phyloP scores from a whole-genome alignment of 176 grass and related monocot genomes.

The Phyllostachys edulis region DNA sequence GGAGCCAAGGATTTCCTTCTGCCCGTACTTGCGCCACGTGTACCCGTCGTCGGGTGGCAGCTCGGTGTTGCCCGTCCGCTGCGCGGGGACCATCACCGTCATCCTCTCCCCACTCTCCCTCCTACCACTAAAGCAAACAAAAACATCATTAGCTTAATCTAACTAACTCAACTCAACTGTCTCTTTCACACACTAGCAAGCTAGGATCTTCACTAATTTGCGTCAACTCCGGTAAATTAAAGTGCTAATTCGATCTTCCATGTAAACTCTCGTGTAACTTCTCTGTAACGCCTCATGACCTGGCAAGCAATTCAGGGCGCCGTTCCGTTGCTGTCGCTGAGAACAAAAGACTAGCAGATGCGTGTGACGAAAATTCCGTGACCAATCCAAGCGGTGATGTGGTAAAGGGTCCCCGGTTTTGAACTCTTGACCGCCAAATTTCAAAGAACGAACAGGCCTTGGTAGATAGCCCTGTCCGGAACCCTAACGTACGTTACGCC shows the following conservation, averaged over 20 bases:
- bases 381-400: slow-evolving; percentile 27
- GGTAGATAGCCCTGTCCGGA: background rate
- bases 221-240: too few species aligned
- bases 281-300: background rate
- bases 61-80: slow-evolving; percentile 61
- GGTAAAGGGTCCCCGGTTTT: slow-evolving; percentile 44
- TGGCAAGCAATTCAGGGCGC: background rate
- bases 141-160: background rate
- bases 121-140: slow-evolving; percentile 10
- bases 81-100: slow-evolving; percentile 40
- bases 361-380: slow-evolving; percentile 46
- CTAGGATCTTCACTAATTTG: too few species aligned
- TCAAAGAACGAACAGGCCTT: background rate
- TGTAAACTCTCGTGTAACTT: slow-evolving; percentile 3
- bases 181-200: too few species aligned
- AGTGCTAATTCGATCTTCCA: background rate
- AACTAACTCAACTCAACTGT: background rate
- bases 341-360: slow-evolving; percentile 1
- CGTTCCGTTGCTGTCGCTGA: background rate
- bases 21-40: slow-evolving; percentile 94
- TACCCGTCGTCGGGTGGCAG: slow-evolving; percentile 81
- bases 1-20: slow-evolving; percentile 75
- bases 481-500: slow-evolving; percentile 29
- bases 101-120: slow-evolving; percentile 45
- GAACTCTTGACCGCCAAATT: slow-evolving; percentile 44